Evolutionary conservation across 2,329 filamentous ascomycete species (phyloP).

Genomic region (Fusarium pseudograminearum): DNA sequence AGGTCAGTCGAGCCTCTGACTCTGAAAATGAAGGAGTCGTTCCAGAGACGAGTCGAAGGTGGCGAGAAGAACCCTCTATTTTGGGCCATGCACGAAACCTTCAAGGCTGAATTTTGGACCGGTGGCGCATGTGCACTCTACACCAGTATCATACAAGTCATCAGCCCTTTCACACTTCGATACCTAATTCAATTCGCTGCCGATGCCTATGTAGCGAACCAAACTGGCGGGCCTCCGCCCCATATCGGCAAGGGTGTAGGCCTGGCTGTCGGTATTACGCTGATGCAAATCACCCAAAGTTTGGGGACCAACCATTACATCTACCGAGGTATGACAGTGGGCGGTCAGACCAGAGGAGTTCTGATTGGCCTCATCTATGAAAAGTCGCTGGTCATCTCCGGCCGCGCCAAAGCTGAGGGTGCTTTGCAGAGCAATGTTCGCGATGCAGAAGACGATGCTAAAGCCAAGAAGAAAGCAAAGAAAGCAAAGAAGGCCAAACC

Average conservation of each 20-base stretch:
- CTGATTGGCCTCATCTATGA: slow-evolving; percentile 90
- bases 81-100: slow-evolving; percentile 87
- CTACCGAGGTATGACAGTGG: slow-evolving; percentile 91
- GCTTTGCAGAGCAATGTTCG: slow-evolving; percentile 52
- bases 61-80: slow-evolving; percentile 80
- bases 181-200: slow-evolving; percentile 89
- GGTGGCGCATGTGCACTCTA: slow-evolving; percentile 82
- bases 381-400: slow-evolving; percentile 91
- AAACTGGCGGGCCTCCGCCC: slow-evolving; percentile 66
- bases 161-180: slow-evolving; percentile 86
- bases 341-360: slow-evolving; percentile 83
- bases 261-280: slow-evolving; percentile 83
- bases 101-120: slow-evolving; percentile 84
- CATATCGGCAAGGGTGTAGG: slow-evolving; percentile 81
- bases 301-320: slow-evolving; percentile 90
- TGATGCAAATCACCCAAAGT: slow-evolving; percentile 87
- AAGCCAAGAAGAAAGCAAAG: slow-evolving; percentile 55
- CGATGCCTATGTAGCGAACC: slow-evolving; percentile 78
- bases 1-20: slow-evolving; percentile 79
- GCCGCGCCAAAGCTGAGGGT: slow-evolving; percentile 87
- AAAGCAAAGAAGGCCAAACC: slow-evolving; percentile 57
- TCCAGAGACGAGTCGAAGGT: slow-evolving; percentile 73
- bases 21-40: slow-evolving; percentile 72
- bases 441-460: slow-evolving; percentile 59
- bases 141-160: slow-evolving; percentile 80